Percentiles rank a stretch among this genome's conserved stretches.
Evolutionary conservation across 2,329 filamentous ascomycete genomes (phyloP).

Genomic region (Paramyrothecium sp.): DNA sequence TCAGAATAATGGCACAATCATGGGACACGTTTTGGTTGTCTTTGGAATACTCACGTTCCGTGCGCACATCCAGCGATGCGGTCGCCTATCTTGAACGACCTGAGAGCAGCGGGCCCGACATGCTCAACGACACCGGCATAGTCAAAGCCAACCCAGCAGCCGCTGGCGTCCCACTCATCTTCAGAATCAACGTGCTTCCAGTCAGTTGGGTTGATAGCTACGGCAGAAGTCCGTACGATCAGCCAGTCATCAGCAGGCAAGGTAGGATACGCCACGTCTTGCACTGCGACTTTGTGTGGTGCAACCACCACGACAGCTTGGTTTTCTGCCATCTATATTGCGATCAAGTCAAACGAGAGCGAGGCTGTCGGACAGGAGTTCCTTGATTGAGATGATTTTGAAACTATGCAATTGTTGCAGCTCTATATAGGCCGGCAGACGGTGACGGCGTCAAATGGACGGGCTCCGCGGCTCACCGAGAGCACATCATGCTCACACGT

Average conservation of each 20-base stretch:
- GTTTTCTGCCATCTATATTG: background rate
- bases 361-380: background rate
- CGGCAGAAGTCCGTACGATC: slow-evolving; percentile 32
- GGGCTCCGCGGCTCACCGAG: too few species aligned
- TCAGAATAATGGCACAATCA: background rate
- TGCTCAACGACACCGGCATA: slow-evolving; percentile 46
- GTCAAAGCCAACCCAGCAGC: slow-evolving; percentile 38
- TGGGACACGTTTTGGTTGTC: too few species aligned
- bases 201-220: slow-evolving; percentile 35
- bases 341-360: too few species aligned
- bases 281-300: background rate
- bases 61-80: slow-evolving; percentile 39
- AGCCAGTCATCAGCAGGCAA: slow-evolving; percentile 20
- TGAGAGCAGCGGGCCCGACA: slow-evolving; percentile 40
- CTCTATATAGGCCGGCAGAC: too few species aligned
- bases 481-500: too few species aligned
- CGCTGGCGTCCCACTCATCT: slow-evolving; percentile 10
- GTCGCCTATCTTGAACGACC: slow-evolving; percentile 44
- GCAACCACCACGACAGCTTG: background rate
- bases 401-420: too few species aligned
- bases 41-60: slow-evolving; percentile 22
- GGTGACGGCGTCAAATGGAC: too few species aligned
- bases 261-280: slow-evolving; percentile 1
- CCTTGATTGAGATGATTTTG: too few species aligned
- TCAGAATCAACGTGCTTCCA: slow-evolving; percentile 30